These are phyloP conservation scores for Coccomyxa subellipsoidea DNA, from an alignment of 163 green algal genomes.

Conservation along the genomic window DNA sequence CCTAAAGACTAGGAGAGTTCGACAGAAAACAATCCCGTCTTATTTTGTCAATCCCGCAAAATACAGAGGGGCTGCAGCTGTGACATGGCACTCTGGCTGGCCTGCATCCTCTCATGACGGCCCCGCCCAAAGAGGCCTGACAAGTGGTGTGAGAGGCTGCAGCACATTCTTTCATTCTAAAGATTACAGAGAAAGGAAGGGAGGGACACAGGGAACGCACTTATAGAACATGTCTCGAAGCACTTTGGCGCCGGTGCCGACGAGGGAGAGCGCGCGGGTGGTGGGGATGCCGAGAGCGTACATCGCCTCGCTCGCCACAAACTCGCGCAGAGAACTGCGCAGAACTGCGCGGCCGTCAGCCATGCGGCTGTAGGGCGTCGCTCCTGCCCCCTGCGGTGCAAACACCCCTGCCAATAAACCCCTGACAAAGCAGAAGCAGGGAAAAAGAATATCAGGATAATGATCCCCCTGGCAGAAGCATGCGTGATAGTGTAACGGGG, in stretches of 20 bases:
- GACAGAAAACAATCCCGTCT: no score
- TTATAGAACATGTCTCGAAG: constrained; percentile 78
- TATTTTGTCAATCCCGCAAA: no score
- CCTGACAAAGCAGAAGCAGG: background rate
- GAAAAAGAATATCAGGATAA: no score
- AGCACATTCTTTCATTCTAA: no score
- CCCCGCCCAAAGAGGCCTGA: no score
- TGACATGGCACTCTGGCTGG: no score
- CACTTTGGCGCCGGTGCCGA: constrained; percentile 70
- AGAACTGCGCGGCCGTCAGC: constrained; percentile 87
- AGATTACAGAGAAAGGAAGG: background rate
- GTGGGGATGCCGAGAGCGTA: constrained; percentile 77
- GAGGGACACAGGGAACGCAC: constrained; percentile 3
- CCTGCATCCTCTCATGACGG: no score
- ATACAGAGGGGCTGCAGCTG: no score
- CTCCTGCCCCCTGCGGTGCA: constrained; percentile 20
- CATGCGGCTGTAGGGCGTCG: constrained; percentile 82
- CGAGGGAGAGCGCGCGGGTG: constrained; percentile 78
- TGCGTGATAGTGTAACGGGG: no score
- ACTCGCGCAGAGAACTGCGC: constrained; percentile 77
- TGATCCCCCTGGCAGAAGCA: no score
- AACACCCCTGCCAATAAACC: background rate
- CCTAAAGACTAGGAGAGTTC: no score
- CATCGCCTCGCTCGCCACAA: constrained; percentile 86
- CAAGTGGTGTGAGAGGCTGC: no score